Conservation (phyloP, 2,329 filamentous ascomycete genomes). For the Exophiala viscosa region DNA sequence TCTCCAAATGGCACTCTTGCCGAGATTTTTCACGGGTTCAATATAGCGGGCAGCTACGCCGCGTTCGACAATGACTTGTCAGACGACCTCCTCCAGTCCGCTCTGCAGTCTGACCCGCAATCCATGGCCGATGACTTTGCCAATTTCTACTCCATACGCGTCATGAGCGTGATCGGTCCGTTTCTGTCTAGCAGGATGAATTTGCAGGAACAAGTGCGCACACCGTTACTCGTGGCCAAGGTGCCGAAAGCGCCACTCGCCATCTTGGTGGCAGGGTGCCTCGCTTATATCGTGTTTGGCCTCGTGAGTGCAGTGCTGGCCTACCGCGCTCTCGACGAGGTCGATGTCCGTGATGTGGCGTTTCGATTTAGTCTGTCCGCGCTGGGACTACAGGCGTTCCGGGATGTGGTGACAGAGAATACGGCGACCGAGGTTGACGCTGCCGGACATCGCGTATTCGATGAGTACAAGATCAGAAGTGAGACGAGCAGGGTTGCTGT, state of each 20-base stretch:
- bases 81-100: conserved; percentile 18
- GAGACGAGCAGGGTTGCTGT: conserved; percentile 19
- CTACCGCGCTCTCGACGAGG: conserved; percentile 8
- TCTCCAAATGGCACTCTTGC: conserved; percentile 25
- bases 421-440: conserved; percentile 7
- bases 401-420: conserved; percentile 11
- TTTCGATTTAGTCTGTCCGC: conserved; percentile 19
- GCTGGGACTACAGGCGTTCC: conserved; percentile 17
- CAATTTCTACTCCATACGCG: conserved; percentile 18
- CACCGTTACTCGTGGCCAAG: conserved; percentile 23
- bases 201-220: conserved; percentile 20
- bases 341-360: conserved; percentile 20
- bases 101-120: conserved; percentile 9
- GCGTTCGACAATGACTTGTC: conserved; percentile 23
- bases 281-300: conserved; percentile 23
- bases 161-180: conserved; percentile 24
- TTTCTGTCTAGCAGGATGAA: conserved; percentile 21
- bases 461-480: conserved; percentile 15
- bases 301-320: conserved; percentile 9
- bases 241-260: conserved; percentile 24
- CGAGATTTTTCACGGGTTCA: conserved; percentile 27
- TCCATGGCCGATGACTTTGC: conserved; percentile 20
- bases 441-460: conserved; percentile 13
- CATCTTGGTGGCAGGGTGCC: conserved; percentile 20
- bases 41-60: conserved; percentile 7